A percentile compares a stretch with the other conserved stretches of the same genome.
phyloP scores from a whole-genome alignment of 2,329 filamentous ascomycete species.

The Clarireedia sp. region DNA sequence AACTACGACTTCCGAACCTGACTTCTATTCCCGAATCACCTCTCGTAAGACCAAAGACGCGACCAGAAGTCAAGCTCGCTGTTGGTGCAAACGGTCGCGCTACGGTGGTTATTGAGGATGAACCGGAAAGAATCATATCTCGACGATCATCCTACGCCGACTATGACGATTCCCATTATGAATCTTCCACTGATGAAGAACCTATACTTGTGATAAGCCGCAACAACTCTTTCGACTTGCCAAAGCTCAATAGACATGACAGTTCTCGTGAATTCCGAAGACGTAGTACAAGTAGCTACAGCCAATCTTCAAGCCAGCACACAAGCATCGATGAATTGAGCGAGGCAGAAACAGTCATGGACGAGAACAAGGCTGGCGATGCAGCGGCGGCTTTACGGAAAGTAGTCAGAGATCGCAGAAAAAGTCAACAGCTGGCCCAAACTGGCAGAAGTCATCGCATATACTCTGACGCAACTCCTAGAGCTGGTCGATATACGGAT shows the following conservation, averaged over 20 bases:
- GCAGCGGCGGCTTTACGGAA: constrained; percentile 54
- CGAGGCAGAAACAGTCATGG: constrained; percentile 51
- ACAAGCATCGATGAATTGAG: constrained; percentile 37
- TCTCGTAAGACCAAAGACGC: constrained; percentile 29
- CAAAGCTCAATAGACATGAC: constrained; percentile 22
- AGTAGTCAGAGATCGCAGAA: constrained; percentile 32
- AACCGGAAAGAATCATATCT: constrained; percentile 15
- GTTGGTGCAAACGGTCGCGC: constrained; percentile 53
- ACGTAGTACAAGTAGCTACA: constrained; percentile 22
- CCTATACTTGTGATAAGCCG: constrained; percentile 57
- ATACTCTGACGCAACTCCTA: constrained; percentile 15
- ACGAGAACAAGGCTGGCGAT: constrained; percentile 41
- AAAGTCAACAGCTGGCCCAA: constrained; percentile 17
- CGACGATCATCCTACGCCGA: constrained; percentile 19
- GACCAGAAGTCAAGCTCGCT: constrained; percentile 53
- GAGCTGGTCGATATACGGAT: constrained; percentile 17
- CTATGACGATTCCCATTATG: constrained; percentile 38
- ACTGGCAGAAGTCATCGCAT: constrained; percentile 20
- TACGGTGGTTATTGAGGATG: constrained; percentile 23
- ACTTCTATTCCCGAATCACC: constrained; percentile 51
- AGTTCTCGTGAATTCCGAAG: constrained; percentile 15
- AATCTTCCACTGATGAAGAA: constrained; percentile 55
- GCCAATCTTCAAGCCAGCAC: constrained; percentile 25
- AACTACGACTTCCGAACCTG: constrained; percentile 40
- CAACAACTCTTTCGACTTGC: constrained; percentile 43